Evolutionary conservation across 768 basidiomycete species (phyloP).

Genomic region (Mycena olivaceomarginata): DNA sequence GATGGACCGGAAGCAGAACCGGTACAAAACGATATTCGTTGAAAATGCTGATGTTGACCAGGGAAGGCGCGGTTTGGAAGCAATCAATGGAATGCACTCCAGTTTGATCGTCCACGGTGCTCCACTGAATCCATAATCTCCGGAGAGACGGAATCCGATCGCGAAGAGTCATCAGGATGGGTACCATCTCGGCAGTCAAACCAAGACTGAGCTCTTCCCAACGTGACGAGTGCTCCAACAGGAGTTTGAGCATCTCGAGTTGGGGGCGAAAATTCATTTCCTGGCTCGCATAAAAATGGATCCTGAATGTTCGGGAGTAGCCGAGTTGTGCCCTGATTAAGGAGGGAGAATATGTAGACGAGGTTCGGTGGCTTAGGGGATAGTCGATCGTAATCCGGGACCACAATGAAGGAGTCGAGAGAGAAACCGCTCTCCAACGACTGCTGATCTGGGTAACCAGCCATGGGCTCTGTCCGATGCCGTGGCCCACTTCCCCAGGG

Average conservation of each 20-base stretch:
- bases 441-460: constrained; percentile 10
- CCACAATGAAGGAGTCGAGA: constrained; percentile 28
- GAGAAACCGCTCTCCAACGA: constrained; percentile 22
- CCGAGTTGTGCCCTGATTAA: constrained; percentile 1
- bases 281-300: constrained; percentile 6
- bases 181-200: not conserved
- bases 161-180: no score
- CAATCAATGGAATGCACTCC: not conserved
- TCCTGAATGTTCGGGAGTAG: not conserved
- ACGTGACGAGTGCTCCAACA: not conserved
- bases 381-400: not conserved
- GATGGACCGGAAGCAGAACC: not conserved
- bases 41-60: not conserved
- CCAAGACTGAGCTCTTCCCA: constrained; percentile 28
- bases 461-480: constrained; percentile 9
- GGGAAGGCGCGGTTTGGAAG: not conserved
- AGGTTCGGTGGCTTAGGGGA: not conserved
- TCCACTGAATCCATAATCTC: constrained; percentile 3
- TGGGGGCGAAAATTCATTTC: not conserved
- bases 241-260: not conserved
- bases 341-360: not conserved
- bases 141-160: no score
- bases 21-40: not conserved
- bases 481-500: no score
- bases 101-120: not conserved